Percentiles rank a stretch among this genome's conserved stretches.
Conservation (phyloP, 306 rosid genomes). For the Rosa lucieae region DNA sequence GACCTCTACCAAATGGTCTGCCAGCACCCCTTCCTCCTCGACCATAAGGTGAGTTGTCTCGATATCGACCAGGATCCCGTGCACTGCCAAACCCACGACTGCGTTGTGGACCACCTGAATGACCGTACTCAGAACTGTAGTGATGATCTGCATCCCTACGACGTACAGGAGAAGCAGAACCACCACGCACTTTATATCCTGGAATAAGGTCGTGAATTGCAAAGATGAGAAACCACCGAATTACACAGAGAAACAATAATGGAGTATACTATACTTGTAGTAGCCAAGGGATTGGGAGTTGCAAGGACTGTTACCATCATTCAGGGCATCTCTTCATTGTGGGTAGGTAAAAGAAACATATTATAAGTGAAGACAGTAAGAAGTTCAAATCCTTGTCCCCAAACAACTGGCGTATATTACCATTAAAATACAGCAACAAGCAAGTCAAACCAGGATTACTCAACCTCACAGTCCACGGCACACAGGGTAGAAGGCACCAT, state of each 20-base stretch:
- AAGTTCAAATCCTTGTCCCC: constrained; percentile 40
- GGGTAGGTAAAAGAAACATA: constrained; percentile 31
- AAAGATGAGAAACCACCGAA: constrained; percentile 42
- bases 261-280: constrained; percentile 36
- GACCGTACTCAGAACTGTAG: constrained; percentile 57
- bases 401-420: constrained; percentile 29
- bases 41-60: constrained; percentile 65
- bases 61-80: constrained; percentile 68
- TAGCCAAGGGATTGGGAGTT: constrained; percentile 33
- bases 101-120: constrained; percentile 39
- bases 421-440: constrained; percentile 24
- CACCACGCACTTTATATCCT: constrained; percentile 95
- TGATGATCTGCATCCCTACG: constrained; percentile 65
- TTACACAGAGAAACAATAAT: constrained; percentile 29
- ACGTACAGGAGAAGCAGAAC: constrained; percentile 82
- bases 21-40: constrained; percentile 76
- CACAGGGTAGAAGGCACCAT: constrained; percentile 9
- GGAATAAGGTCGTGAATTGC: constrained; percentile 54
- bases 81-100: constrained; percentile 63
- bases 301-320: constrained; percentile 49
- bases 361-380: constrained; percentile 25
- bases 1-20: constrained; percentile 72
- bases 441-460: constrained; percentile 29
- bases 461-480: constrained; percentile 22
- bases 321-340: constrained; percentile 47